These are phyloP conservation scores for Entomortierella chlamydospora DNA, from an alignment of 192 early-diverging fungal species.

Conservation along the genomic window DNA sequence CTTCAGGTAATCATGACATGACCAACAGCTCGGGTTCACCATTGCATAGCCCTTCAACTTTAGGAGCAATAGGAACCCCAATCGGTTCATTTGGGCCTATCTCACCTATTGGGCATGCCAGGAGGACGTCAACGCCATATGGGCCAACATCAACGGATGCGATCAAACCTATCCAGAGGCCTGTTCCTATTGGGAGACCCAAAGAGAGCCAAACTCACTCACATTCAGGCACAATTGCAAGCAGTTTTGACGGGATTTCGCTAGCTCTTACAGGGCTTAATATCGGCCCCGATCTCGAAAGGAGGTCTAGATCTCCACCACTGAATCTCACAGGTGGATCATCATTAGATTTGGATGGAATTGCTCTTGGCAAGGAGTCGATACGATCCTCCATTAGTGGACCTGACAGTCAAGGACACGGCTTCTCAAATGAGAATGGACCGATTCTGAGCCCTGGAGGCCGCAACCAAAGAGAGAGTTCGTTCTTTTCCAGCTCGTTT, in stretches of 20 bases:
- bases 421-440: conserved; percentile 8
- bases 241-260: conserved; percentile 36
- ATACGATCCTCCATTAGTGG: background rate
- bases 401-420: conserved; percentile 6
- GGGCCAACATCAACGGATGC: conserved; percentile 27
- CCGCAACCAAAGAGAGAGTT: conserved; percentile 25
- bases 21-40: conserved; percentile 34
- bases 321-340: conserved; percentile 38
- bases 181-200: conserved; percentile 56
- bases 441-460: conserved; percentile 15
- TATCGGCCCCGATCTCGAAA: conserved; percentile 35
- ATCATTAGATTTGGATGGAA: conserved; percentile 24
- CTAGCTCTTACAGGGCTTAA: conserved; percentile 34
- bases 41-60: conserved; percentile 35
- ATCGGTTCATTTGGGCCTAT: conserved; percentile 49
- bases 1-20: conserved; percentile 28
- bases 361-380: conserved; percentile 28
- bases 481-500: conserved; percentile 43
- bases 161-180: conserved; percentile 57
- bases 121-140: conserved; percentile 55
- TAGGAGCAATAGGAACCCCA: conserved; percentile 45
- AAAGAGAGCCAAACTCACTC: conserved; percentile 21
- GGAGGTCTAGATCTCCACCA: conserved; percentile 33
- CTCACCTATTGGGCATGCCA: conserved; percentile 57
- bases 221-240: conserved; percentile 12